A percentile compares a stretch with the other conserved stretches of the same genome.
Conservation (phyloP, 2,329 filamentous ascomycete genomes). For the Xylaria arbuscula region DNA sequence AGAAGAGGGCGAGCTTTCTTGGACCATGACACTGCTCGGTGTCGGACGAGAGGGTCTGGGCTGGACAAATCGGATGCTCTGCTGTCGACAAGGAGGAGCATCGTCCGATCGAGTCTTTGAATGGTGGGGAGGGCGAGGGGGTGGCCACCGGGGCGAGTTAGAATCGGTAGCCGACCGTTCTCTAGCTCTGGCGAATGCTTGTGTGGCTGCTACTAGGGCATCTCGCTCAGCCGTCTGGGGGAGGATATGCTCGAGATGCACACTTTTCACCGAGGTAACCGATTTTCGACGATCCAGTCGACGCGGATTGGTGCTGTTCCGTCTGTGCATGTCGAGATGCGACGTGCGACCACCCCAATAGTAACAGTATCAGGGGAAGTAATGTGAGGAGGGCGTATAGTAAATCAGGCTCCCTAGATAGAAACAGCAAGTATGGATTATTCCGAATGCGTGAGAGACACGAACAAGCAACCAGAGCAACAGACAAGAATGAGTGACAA, state of each 20-base stretch:
- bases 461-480: background rate
- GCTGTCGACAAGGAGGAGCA: constrained; percentile 55
- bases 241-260: constrained; percentile 61
- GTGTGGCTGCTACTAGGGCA: constrained; percentile 70
- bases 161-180: constrained; percentile 54
- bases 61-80: constrained; percentile 67
- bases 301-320: constrained; percentile 60
- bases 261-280: constrained; percentile 60
- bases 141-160: constrained; percentile 48
- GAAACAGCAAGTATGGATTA: background rate
- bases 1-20: constrained; percentile 17
- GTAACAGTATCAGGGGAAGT: background rate
- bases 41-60: constrained; percentile 24
- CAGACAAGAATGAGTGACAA: background rate
- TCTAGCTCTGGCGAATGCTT: constrained; percentile 68
- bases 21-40: constrained; percentile 16
- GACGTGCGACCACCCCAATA: background rate
- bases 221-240: constrained; percentile 64
- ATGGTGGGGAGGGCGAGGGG: constrained; percentile 43
- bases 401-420: background rate
- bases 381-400: background rate
- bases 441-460: background rate
- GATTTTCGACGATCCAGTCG: constrained; percentile 65
- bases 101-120: constrained; percentile 39
- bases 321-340: constrained; percentile 58